Base-by-base conservation (phyloP, 345 rosid genomes). In the Gossypium mustelinum region DNA sequence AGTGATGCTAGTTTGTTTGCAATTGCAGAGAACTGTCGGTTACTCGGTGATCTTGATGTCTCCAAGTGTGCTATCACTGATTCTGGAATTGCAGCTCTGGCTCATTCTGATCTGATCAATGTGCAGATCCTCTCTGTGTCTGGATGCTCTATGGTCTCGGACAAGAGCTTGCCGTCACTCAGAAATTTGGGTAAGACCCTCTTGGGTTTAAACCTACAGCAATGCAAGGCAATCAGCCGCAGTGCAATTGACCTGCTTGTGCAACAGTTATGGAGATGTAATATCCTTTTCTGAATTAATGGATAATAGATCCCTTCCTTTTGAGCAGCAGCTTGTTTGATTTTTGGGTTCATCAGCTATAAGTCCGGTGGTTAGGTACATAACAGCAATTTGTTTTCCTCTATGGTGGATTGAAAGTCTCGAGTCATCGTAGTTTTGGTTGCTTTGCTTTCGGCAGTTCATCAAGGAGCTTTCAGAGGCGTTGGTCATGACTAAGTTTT, bases 251-350 rank as follows among this genome's bases (percentile, higher is more conserved):
- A 85, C 70, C 56, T 83, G 69, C 93, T 95, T 27, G 82, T 86
- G 71, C 89, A 89, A 75, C 84, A 80, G 66, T 82, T 93, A 62
- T 93, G 93, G 93, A 88, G 85, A 78, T 95, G 97, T 24, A 97
- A 95, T 73, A 86, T 93, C 86, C 94, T 95, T 41, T 87, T 78
- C 80, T 95, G 80, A 60, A 25, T 39, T 66, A 67, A 56, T 72
- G 65, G 79, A 34, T 34, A 34, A 34, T 34, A 34, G 6, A 34
- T 34, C 39, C 39, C 39, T 34, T 34, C 68, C 24, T 72, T 76
- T 74, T 75, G 79, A 61, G 74, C 78, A 72, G 81, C 59, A 57
- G 80, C 75, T 80, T 76, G 83, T 79, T 43, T 77, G 80, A 85
- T 85, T 93, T 91, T 87, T 89, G 93, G 88, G 87, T 82, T 85